Conservation (phyloP, 2,329 filamentous ascomycete genomes). For the Hypocrella siamensis region DNA sequence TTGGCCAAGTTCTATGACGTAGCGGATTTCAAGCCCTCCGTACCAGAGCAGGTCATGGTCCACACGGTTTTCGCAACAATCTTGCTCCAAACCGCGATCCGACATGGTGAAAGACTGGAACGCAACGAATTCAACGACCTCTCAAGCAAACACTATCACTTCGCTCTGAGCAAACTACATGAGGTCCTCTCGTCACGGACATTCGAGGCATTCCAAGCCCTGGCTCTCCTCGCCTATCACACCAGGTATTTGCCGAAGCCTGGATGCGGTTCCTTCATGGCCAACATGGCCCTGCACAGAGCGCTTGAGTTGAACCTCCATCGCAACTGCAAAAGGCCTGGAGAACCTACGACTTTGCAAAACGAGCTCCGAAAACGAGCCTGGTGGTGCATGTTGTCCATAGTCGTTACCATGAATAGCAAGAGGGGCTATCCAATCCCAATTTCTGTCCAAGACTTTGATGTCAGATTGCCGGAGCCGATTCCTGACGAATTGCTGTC, state of each 20-base stretch:
- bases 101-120: slow-evolving; percentile 44
- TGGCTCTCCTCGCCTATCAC: slow-evolving; percentile 57
- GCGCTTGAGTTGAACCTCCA: slow-evolving; percentile 66
- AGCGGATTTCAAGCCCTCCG: slow-evolving; percentile 40
- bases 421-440: slow-evolving; percentile 67
- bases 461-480: slow-evolving; percentile 59
- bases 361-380: slow-evolving; percentile 63
- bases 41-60: slow-evolving; percentile 52
- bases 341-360: slow-evolving; percentile 38
- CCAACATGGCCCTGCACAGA: slow-evolving; percentile 46
- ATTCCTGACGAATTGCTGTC: slow-evolving; percentile 56
- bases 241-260: slow-evolving; percentile 68
- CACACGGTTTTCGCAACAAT: slow-evolving; percentile 72
- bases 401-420: slow-evolving; percentile 54
- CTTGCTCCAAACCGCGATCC: slow-evolving; percentile 59
- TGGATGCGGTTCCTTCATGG: slow-evolving; percentile 55
- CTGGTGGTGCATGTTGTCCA: slow-evolving; percentile 57
- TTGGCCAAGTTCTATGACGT: slow-evolving; percentile 56
- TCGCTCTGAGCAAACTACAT: slow-evolving; percentile 51
- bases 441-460: slow-evolving; percentile 58
- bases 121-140: slow-evolving; percentile 41
- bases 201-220: slow-evolving; percentile 54
- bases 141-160: slow-evolving; percentile 68
- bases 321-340: slow-evolving; percentile 41
- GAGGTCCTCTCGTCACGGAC: slow-evolving; percentile 46